Evolutionary conservation across 2,329 filamentous ascomycete species (phyloP).

Genomic region (Lasiodiplodia citricola): DNA sequence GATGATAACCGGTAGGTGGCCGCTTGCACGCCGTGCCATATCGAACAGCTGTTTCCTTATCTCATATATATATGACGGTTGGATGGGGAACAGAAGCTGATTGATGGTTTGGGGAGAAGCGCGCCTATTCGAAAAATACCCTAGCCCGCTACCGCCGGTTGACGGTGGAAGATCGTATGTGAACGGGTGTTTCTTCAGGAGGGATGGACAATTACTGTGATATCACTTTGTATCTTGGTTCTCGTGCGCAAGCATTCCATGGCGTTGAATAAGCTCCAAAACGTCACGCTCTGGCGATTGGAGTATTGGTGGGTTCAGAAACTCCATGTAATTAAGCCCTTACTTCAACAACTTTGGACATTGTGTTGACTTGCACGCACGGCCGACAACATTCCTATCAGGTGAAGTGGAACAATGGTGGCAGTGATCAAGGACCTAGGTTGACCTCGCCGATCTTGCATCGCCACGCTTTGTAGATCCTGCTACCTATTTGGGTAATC

Average conservation of each 20-base stretch:
- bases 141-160: conserved; percentile 18
- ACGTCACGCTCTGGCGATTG: background rate
- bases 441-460: background rate
- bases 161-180: conserved; percentile 24
- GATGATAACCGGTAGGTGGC: conserved; percentile 24
- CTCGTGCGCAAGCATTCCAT: background rate
- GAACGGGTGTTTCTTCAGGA: conserved; percentile 26
- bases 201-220: conserved; percentile 26
- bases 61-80: conserved; percentile 1
- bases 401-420: background rate
- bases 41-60: conserved; percentile 14
- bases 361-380: too few species aligned
- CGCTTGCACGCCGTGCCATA: background rate
- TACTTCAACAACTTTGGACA: too few species aligned
- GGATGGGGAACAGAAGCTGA: conserved; percentile 20
- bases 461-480: background rate
- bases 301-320: background rate
- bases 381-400: background rate
- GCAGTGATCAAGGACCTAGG: background rate
- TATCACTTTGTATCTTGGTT: background rate
- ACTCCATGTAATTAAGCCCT: too few species aligned
- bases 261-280: background rate
- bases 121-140: conserved; percentile 17
- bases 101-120: conserved; percentile 1
- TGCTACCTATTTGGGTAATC: background rate